These are phyloP conservation scores for Alternaria postmessia DNA, from an alignment of 2,329 filamentous ascomycete genomes.

Conservation along the genomic window DNA sequence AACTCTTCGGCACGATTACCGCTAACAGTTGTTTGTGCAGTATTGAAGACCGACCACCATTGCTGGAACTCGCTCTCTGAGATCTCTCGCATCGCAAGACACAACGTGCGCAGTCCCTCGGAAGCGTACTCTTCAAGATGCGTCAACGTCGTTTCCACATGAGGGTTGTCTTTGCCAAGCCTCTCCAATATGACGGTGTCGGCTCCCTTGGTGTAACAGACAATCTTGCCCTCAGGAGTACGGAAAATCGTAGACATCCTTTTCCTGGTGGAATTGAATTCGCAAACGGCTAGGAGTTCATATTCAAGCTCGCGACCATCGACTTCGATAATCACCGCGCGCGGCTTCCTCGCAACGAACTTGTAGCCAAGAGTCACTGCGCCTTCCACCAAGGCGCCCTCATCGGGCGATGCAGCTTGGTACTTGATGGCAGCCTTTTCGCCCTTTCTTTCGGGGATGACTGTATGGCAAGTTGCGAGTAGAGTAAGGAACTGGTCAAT, in stretches of 20 bases:
- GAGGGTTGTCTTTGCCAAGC: slow-evolving; percentile 78
- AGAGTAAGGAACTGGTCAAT: slow-evolving; percentile 88
- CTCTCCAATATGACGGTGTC: slow-evolving; percentile 98
- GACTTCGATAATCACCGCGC: slow-evolving; percentile 82
- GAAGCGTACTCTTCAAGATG: slow-evolving; percentile 99
- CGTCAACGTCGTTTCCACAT: slow-evolving; percentile 86
- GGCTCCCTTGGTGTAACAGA: slow-evolving; percentile 94
- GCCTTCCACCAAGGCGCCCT: slow-evolving; percentile 94
- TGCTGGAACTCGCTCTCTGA: slow-evolving; percentile 87
- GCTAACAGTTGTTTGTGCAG: slow-evolving; percentile 86
- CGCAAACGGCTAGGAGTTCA: slow-evolving; percentile 93
- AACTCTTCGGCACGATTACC: slow-evolving; percentile 93
- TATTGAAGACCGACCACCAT: slow-evolving; percentile 87
- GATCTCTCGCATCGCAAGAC: slow-evolving; percentile 91
- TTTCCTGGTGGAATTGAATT: slow-evolving; percentile 98
- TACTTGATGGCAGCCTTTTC: slow-evolving; percentile 91
- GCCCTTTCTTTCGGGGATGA: slow-evolving; percentile 88
- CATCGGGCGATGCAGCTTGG: slow-evolving; percentile 95
- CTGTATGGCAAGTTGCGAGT: slow-evolving; percentile 91
- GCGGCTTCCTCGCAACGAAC: slow-evolving; percentile 89
- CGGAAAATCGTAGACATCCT: slow-evolving; percentile 98
- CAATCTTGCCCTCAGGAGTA: slow-evolving; percentile 93
- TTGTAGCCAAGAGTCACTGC: slow-evolving; percentile 85
- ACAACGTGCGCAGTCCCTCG: slow-evolving; percentile 92
- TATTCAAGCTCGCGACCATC: slow-evolving; percentile 77